Base-by-base conservation (phyloP, 805 yeast species). In the Wickerhamomyces strasburgensis region DNA sequence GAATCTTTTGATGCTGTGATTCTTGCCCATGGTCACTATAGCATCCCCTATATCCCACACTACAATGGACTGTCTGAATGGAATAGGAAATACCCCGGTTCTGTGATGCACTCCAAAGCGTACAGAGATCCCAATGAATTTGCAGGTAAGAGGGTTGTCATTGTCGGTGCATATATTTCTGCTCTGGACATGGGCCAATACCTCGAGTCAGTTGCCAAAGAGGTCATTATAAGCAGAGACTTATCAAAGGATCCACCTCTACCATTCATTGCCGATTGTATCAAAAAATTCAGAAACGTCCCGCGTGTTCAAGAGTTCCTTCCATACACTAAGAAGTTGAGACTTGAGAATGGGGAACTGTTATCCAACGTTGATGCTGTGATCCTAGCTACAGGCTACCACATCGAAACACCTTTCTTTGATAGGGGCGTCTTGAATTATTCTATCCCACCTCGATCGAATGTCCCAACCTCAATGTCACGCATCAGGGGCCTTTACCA, bases 141-240 rank as follows among this genome's bases (percentile, higher is more conserved):
- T 44, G 42, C 33, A 11, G 63, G 52, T 37, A 57, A 62, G 31
- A 64, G 66, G 32, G 67, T 71, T 3, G 42, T 71, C 33, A 49
- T 69, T 14, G 54, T 68, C 29, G 75, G 75, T 5, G 65, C 70
- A 5, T 54, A 62, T 26, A 58, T 70, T n/a, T 60, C 68, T 35
- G 59, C 71, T 1, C 59, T 61, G 28, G 71, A 69, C 45, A 48
- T 69, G 14, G 51, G 65, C 5, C 73, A 68, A 45, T 70, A 71
- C 40, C 48, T 68, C 1, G 46, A 53, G 10, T 60, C 67, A 29
- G 46, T 44, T 24, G 57, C 50, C 38, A 58, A 43, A 38, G 58
- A 44, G 46, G 69, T 82, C 37, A 82, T 81, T 41, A 64, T 86
- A 40, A 74, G 84, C 27, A 68, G 95, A 38, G 78, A 79, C 45